phyloP scores from a whole-genome alignment of 768 basidiomycete species.

The Paxillus involutus region DNA sequence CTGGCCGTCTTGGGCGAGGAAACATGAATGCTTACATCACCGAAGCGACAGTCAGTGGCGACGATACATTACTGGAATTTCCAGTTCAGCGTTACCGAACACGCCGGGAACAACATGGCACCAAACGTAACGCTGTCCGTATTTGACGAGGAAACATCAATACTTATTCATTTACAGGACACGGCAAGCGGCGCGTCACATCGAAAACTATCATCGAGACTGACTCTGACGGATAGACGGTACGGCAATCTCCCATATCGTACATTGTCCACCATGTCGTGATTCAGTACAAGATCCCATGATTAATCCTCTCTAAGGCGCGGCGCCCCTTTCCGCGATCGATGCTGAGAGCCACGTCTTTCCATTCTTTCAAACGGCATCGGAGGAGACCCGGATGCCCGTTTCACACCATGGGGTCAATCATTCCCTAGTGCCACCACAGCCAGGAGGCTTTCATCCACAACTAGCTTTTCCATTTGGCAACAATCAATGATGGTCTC shows the following conservation, averaged over 20 bases:
- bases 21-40: not conserved
- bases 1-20: not conserved
- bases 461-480: not conserved
- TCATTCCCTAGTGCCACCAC: not conserved
- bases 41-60: not conserved
- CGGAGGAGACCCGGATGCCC: not conserved
- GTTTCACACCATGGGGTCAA: not conserved
- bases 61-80: not conserved
- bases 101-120: not conserved
- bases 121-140: not conserved
- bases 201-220: not conserved
- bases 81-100: not conserved
- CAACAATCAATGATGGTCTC: not conserved
- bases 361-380: not conserved
- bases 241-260: not conserved
- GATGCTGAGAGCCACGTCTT: not conserved
- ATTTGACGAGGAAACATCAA: not conserved
- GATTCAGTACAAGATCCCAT: not conserved
- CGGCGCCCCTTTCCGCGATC: not conserved
- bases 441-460: not conserved
- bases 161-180: not conserved
- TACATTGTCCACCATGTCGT: not conserved
- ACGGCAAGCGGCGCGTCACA: not conserved
- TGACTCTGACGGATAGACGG: not conserved
- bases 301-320: not conserved